Evolutionary conservation across 768 basidiomycete genomes (phyloP).

Genomic region (Sistotremastrum niveocremeum): DNA sequence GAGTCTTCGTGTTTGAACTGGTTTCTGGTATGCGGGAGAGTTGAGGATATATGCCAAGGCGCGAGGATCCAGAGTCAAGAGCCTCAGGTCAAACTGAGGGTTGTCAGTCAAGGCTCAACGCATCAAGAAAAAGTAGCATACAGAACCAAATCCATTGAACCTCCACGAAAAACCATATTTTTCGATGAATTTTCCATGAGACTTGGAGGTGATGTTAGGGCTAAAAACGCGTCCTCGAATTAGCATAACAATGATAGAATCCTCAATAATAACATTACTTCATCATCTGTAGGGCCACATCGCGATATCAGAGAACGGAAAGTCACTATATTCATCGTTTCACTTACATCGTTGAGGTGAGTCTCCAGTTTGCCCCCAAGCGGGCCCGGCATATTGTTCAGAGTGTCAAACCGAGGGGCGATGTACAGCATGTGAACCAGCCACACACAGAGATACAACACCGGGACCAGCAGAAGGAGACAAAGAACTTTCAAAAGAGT

Average conservation of each 20-base stretch:
- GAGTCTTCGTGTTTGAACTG: constrained; percentile 39
- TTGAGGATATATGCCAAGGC: constrained; percentile 35
- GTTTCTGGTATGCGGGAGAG: constrained; percentile 37
- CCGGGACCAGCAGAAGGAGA: constrained; percentile 18
- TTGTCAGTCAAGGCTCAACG: neutral
- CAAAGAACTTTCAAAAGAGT: constrained; percentile 15
- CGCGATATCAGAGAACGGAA: neutral
- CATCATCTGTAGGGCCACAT: neutral
- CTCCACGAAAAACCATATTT: constrained; percentile 37
- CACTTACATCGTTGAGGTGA: constrained; percentile 26
- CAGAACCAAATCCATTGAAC: constrained; percentile 42
- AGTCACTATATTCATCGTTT: constrained; percentile 27
- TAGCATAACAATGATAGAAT: neutral
- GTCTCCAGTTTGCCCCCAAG: constrained; percentile 27
- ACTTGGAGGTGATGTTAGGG: constrained; percentile 26
- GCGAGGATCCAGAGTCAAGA: constrained; percentile 39
- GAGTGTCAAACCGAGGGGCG: constrained; percentile 33
- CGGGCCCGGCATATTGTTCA: constrained; percentile 35
- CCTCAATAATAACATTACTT: neutral
- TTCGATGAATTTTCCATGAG: constrained; percentile 30
- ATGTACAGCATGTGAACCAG: constrained; percentile 30
- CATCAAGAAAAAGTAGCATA: constrained; percentile 8
- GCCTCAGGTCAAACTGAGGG: constrained; percentile 35
- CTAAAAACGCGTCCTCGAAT: constrained; percentile 13
- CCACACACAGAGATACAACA: constrained; percentile 26